Conservation (phyloP, 1,284 basidiomycete species). For the Coniferiporia sulphurascens region DNA sequence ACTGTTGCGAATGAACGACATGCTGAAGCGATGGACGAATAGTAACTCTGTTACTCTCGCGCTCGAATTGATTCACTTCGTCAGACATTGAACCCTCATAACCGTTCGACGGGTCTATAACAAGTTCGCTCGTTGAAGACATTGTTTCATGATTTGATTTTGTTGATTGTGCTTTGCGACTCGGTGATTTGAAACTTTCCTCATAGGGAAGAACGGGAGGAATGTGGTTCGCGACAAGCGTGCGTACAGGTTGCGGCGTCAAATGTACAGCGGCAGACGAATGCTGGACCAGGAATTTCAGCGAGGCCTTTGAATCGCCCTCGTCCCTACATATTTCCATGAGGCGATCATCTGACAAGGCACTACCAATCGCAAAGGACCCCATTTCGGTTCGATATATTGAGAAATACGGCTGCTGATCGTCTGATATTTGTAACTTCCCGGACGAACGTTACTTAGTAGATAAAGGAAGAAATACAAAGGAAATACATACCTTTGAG, state of each 20-base stretch:
- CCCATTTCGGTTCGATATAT: slow-evolving; percentile 86
- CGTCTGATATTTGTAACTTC: slow-evolving; percentile 80
- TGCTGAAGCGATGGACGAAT: slow-evolving; percentile 32
- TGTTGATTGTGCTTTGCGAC: slow-evolving; percentile 42
- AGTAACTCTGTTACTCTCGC: slow-evolving; percentile 41
- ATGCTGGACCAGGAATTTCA: slow-evolving; percentile 78
- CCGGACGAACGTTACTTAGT: slow-evolving; percentile 15
- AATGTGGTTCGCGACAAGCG: slow-evolving; percentile 12
- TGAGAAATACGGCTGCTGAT: slow-evolving; percentile 71
- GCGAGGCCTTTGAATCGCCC: slow-evolving; percentile 69
- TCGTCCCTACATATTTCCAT: slow-evolving; percentile 66
- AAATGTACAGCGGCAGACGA: slow-evolving; percentile 52
- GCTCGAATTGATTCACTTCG: slow-evolving; percentile 56
- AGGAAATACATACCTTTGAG: slow-evolving; percentile 55
- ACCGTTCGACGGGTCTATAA: slow-evolving; percentile 44
- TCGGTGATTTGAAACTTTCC: slow-evolving; percentile 30
- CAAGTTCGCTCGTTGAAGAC: slow-evolving; percentile 63
- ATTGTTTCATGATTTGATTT: slow-evolving; percentile 61
- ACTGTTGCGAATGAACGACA: slow-evolving; percentile 15
- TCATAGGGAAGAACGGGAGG: slow-evolving; percentile 44
- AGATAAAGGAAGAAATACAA: slow-evolving; percentile 13
- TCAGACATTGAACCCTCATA: slow-evolving; percentile 65
- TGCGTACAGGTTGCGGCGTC: slow-evolving; percentile 42
- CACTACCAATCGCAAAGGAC: slow-evolving; percentile 64
- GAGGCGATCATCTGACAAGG: slow-evolving; percentile 64